Base-by-base conservation (phyloP, 768 basidiomycete genomes). In the Pleurotus salmoneostramineus region DNA sequence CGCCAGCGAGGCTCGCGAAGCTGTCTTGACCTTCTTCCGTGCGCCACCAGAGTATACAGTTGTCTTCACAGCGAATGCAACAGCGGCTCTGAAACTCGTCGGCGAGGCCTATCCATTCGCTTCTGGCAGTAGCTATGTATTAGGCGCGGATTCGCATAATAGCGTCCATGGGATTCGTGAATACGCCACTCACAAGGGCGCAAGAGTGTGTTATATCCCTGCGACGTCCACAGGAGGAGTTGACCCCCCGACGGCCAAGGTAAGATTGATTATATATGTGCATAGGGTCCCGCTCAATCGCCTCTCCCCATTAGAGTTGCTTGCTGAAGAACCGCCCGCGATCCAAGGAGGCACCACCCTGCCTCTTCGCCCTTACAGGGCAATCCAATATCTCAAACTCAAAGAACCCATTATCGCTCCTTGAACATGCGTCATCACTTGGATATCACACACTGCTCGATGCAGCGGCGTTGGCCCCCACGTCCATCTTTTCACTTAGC, bases 351-450 rank as follows among this genome's bases (percentile, higher is more conserved):
- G 66, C 76, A 5, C 68, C 78, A 0, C 83, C 85, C 0, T 81
- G 82, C 47, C 80, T 93, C 6, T 90, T 91, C 58, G 89, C 85
- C 6, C 74, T 91, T 52, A 93, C 90, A 0, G 91, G 81, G 10
- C 88, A 88, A 72, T 93, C 92, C 6, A 94, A 94, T 66, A 84
- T 94, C 50, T 81, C 91, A 10, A 92, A 90, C 64, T 75, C 80
- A 58, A 93, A 92, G 69, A 83, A 79, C 50, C 77, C 87, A 4
- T 76, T 92, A 5, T 83, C 85, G 1, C 77, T 88, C 56, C 75
- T 88, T 48, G 69, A 75, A 35, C 81, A 85, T 66, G 92, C 91
- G 11, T 72, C 82, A 7, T 80, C 81, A 6, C 74, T 87, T 6
- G 91, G 90, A 31, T 93, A 89, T 69, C 74, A 80, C 63, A 89